Evolutionary conservation across 2,329 filamentous ascomycete genomes (phyloP).

Genomic region (Aureobasidium mangrovei): DNA sequence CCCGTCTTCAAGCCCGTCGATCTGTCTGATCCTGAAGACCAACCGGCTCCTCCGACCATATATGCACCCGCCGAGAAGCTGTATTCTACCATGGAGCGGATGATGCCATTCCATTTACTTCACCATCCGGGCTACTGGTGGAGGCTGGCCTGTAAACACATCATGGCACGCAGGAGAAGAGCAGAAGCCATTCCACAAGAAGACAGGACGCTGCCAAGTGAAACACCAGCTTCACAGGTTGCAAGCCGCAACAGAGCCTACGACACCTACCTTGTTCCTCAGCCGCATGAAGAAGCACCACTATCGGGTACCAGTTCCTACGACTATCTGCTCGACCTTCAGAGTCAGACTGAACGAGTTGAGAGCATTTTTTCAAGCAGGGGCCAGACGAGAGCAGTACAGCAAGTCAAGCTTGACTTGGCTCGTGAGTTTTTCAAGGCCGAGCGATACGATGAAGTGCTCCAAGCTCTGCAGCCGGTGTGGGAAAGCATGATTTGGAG

Average conservation of each 20-base stretch:
- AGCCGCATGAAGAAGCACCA: slow-evolving; percentile 48
- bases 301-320: slow-evolving; percentile 36
- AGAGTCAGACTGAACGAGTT: slow-evolving; percentile 39
- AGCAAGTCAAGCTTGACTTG: slow-evolving; percentile 46
- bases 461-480: slow-evolving; percentile 42
- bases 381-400: slow-evolving; percentile 45
- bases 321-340: slow-evolving; percentile 45
- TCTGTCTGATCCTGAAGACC: slow-evolving; percentile 16
- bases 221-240: slow-evolving; percentile 47
- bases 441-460: slow-evolving; percentile 43
- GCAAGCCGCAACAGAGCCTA: slow-evolving; percentile 46
- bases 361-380: slow-evolving; percentile 42
- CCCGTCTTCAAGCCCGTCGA: slow-evolving; percentile 31
- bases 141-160: slow-evolving; percentile 44
- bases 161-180: slow-evolving; percentile 40
- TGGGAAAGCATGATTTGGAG: slow-evolving; percentile 53
- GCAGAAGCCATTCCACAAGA: slow-evolving; percentile 51
- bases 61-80: slow-evolving; percentile 45
- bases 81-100: slow-evolving; percentile 38
- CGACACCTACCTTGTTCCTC: slow-evolving; percentile 52
- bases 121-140: slow-evolving; percentile 58
- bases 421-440: slow-evolving; percentile 46
- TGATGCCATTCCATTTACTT: slow-evolving; percentile 50
- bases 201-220: slow-evolving; percentile 46
- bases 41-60: slow-evolving; percentile 20